Evolutionary conservation across 2,329 filamentous ascomycete genomes (phyloP), one percentile per base, ranked within the genome.

Genomic region (Aquanectria penicillioides): DNA sequence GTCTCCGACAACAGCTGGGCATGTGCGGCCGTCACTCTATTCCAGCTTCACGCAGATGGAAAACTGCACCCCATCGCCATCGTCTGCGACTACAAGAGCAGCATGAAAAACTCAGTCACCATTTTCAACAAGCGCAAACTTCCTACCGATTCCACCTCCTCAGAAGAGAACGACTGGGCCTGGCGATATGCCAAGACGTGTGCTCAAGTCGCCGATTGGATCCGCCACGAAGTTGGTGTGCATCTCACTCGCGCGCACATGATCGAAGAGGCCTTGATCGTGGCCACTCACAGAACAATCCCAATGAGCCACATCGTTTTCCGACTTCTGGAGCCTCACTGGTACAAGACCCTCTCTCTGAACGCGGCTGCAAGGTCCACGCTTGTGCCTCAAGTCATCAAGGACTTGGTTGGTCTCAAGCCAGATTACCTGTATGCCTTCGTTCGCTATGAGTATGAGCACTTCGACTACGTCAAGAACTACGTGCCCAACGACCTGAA

Each of bases 111-210:
- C 18, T 83, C 81, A 0, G 75, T 83, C 40, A 78, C 76, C 36
- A 77, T 83, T 55, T 84, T 82, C 75, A 84, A 84, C 72, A 73
- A 75, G 51, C 71, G 79, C 3, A 63, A 76, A n/a, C 64, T 60
- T 1, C 74, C 79, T 0, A 59, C 64, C 0, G 73, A 76, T 36
- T 57, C 70, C 1, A 66, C 61, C 2, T 58, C 56, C 17, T 40
- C 66, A 69, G 2, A 64, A 25, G 50, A 57, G 33, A 59, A 34
- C 3, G 81, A 84, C 69, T 84, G 80, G 80, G 74, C 80, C 0
- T 84, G 82, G 81, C 71, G 82, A 38, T 83, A 83, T 64, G 81
- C 82, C 17, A 84, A 83, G 68, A 81, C 77, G 0, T 82, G 78
- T 41, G 77, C 76, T 2, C 81, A 83, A 56, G 73, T 76, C 2